phyloP scores from a whole-genome alignment of 768 basidiomycete species.

The Rhodotorula paludigena region DNA sequence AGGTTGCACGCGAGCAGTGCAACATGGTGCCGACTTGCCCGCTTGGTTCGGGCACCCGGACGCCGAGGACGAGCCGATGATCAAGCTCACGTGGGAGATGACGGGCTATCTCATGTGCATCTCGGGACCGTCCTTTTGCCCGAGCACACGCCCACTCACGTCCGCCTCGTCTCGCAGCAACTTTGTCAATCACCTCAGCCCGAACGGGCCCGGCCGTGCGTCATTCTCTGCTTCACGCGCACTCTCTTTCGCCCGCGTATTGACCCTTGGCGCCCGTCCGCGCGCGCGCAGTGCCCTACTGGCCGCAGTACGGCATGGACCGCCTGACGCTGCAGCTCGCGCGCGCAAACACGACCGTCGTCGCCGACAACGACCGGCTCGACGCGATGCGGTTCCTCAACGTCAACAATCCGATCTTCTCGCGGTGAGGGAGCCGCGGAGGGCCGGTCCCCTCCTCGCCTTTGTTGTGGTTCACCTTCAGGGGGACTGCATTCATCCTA shows the following conservation, averaged over 20 bases:
- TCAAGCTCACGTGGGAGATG: slow-evolving; percentile 25
- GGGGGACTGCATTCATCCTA: too few species aligned
- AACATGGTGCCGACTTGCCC: slow-evolving; percentile 30
- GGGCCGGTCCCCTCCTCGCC: too few species aligned
- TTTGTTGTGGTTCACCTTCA: too few species aligned
- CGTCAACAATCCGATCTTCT: slow-evolving; percentile 15
- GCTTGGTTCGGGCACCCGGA: slow-evolving; percentile 33
- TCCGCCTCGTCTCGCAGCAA: slow-evolving; percentile 11
- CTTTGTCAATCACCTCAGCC: slow-evolving; percentile 28
- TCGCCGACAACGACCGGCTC: slow-evolving; percentile 24
- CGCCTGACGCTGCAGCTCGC: slow-evolving; percentile 28
- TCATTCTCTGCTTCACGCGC: not conserved
- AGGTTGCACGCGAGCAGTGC: not conserved
- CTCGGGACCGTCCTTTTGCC: not conserved
- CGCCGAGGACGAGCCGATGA: slow-evolving; percentile 9
- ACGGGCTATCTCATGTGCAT: slow-evolving; percentile 33
- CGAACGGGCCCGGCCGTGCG: slow-evolving; percentile 33
- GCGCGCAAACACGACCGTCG: slow-evolving; percentile 26
- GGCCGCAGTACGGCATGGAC: slow-evolving; percentile 37
- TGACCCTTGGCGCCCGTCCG: not conserved
- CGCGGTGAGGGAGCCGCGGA: not conserved
- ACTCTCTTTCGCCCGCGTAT: not conserved
- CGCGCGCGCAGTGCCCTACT: slow-evolving; percentile 15
- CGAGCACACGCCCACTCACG: too few species aligned
- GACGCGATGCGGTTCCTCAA: slow-evolving; percentile 34